Evolutionary conservation across 2,329 filamentous ascomycete species (phyloP), one percentile per base, ranked within the genome.

Genomic region (Diaporthe batatas): DNA sequence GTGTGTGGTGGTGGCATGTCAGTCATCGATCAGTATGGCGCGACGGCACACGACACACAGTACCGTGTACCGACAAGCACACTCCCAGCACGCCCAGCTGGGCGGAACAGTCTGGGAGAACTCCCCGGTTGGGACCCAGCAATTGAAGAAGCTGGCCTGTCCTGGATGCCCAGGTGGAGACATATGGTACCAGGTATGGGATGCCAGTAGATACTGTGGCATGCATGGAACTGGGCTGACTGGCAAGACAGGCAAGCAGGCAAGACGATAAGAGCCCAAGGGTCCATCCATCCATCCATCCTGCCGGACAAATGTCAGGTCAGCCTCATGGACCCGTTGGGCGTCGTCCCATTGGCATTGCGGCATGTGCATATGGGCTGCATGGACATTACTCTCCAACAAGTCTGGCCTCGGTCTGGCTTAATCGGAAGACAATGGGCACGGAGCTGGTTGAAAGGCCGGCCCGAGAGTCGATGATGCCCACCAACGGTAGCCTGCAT

Each of bases 61-160:
- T 29, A 49, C 59, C 23, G 8, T 16, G 16, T 12, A 44, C 7
- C 34, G 29, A 44, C 42, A 44, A 51, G 42, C 59, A 49, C 25
- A 25, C 29, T 51, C 44, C 59, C 59, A 65, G 44, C 62, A 51
- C 8, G 53, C 62, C 62, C 62, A 55, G 34, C 54, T 29, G 71
- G 54, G 12, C 64, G 71, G 64, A 72, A 69, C 53, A 49, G 71
- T 18, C 55, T 69, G 64, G 59, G 57, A 58, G 54, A 58, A 44
- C 57, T 72, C 55, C 64, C 62, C 64, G 71, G 70, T 29, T 49
- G 62, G 62, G 70, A 39, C 39, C 62, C 14, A 51, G n/a, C 34
- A 21, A 21, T 6, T 21, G 18, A 47, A 18, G 16, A 23, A 65
- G 29, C 44, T 36, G 44, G 44, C 62, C 62, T 65, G 62, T 36